Percentiles rank a stretch among this genome's conserved stretches.
phyloP scores from a whole-genome alignment of 83 land plant genomes.

The Thuja plicata region DNA sequence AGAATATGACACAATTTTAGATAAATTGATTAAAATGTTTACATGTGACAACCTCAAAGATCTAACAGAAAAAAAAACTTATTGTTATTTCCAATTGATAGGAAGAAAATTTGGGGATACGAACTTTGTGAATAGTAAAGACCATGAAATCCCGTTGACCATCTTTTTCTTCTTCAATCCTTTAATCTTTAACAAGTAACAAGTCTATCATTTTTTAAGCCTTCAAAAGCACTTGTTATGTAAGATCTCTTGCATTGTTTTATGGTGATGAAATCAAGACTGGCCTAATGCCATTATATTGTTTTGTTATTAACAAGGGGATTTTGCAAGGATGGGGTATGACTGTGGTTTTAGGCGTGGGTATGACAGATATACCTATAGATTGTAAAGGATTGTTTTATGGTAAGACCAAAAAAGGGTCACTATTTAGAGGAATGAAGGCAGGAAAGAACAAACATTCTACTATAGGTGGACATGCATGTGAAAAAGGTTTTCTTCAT shows the following conservation, averaged over 20 bases:
- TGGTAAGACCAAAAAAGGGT: neutral
- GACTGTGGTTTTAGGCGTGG: neutral
- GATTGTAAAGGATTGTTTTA: neutral
- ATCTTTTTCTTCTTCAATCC: constrained; percentile 32
- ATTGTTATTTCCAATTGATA: constrained; percentile 12
- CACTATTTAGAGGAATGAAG: neutral
- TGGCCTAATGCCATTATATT: neutral
- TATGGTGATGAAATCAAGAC: neutral
- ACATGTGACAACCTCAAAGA: neutral
- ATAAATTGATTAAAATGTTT: neutral
- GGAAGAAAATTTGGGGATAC: constrained; percentile 81
- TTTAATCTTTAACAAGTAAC: neutral
- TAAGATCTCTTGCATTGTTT: neutral
- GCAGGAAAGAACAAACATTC: neutral
- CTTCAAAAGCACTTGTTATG: neutral
- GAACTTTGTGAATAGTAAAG: constrained; percentile 71
- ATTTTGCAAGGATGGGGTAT: neutral
- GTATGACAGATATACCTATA: neutral
- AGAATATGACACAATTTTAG: too few relatives aligned
- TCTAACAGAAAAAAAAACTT: too few relatives aligned
- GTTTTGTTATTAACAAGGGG: neutral
- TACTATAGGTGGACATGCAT: neutral
- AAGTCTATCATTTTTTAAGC: neutral
- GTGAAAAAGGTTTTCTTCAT: neutral
- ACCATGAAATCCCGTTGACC: constrained; percentile 55